Conservation (phyloP, 2,329 filamentous ascomycete species). For the Chaetoscypha palmicola region DNA sequence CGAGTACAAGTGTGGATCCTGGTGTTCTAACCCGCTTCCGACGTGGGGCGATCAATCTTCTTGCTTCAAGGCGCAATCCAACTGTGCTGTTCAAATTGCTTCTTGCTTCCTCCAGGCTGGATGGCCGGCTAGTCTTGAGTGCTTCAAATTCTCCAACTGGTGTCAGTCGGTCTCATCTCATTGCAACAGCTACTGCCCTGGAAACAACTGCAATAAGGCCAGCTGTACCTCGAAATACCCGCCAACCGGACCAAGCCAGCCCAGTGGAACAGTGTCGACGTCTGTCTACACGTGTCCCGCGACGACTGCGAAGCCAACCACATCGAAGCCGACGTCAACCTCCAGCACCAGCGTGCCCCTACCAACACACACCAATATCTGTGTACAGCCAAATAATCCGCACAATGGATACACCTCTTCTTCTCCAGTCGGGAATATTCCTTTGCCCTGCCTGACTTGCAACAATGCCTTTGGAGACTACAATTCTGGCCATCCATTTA, state of each 20-base stretch:
- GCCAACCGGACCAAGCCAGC: conserved; percentile 32
- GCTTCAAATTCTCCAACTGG: conserved; percentile 45
- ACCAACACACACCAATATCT: conserved; percentile 41
- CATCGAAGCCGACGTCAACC: conserved; percentile 28
- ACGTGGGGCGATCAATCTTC: conserved; percentile 38
- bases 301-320: conserved; percentile 18
- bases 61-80: conserved; percentile 37
- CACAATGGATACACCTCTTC: conserved; percentile 62
- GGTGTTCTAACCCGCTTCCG: conserved; percentile 45
- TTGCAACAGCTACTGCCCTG: conserved; percentile 36
- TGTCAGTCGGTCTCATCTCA: conserved; percentile 40
- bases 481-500: conserved; percentile 38
- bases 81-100: conserved; percentile 39
- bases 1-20: conserved; percentile 48
- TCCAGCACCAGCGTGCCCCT: conserved; percentile 36
- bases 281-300: conserved; percentile 31
- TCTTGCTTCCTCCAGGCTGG: conserved; percentile 47
- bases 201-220: conserved; percentile 35
- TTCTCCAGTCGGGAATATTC: conserved; percentile 46
- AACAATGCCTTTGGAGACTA: conserved; percentile 43
- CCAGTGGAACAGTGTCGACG: conserved; percentile 35
- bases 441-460: conserved; percentile 46
- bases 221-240: conserved; percentile 38
- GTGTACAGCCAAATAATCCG: conserved; percentile 46
- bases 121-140: conserved; percentile 42